A percentile compares a stretch with the other conserved stretches of the same genome.
These are phyloP conservation scores for Flaveria bidentis DNA, from an alignment of 129 eudicot genomes.

Conservation along the genomic window DNA sequence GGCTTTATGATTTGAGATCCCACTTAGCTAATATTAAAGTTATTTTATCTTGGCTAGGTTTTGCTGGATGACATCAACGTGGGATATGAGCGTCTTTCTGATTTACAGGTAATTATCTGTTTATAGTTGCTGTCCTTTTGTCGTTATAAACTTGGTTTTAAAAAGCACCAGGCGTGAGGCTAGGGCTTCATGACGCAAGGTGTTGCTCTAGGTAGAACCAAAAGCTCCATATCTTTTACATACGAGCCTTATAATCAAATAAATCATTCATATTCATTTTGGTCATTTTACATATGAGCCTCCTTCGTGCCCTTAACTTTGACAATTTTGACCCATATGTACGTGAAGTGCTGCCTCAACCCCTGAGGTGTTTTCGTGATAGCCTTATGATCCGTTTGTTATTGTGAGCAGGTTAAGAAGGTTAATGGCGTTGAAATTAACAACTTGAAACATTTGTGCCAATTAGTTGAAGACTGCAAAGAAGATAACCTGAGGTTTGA, in stretches of 20 bases:
- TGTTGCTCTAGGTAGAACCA: too few relatives aligned
- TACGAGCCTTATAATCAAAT: too few relatives aligned
- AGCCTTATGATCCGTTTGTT: background rate
- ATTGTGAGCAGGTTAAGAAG: conserved; percentile 69
- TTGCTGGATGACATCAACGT: conserved; percentile 92
- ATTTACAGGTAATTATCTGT: conserved; percentile 65
- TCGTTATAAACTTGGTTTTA: background rate
- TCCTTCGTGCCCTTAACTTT: too few relatives aligned
- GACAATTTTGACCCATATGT: too few relatives aligned
- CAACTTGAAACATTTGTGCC: conserved; percentile 74
- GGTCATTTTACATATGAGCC: too few relatives aligned
- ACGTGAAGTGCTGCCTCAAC: too few relatives aligned
- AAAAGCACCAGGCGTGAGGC: too few relatives aligned
- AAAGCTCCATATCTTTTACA: too few relatives aligned
- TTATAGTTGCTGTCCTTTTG: background rate
- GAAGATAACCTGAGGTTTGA: conserved; percentile 69
- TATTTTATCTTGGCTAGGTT: conserved; percentile 44
- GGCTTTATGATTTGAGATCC: background rate
- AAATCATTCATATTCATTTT: too few relatives aligned
- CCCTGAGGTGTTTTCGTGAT: too few relatives aligned
- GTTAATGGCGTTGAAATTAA: conserved; percentile 76
- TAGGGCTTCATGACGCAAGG: too few relatives aligned
- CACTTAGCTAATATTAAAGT: conserved; percentile 2
- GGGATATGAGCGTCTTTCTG: conserved; percentile 96
- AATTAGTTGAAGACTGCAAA: conserved; percentile 63